Base-by-base conservation (phyloP, 2,329 filamentous ascomycete genomes). In the Cercospora sp. region DNA sequence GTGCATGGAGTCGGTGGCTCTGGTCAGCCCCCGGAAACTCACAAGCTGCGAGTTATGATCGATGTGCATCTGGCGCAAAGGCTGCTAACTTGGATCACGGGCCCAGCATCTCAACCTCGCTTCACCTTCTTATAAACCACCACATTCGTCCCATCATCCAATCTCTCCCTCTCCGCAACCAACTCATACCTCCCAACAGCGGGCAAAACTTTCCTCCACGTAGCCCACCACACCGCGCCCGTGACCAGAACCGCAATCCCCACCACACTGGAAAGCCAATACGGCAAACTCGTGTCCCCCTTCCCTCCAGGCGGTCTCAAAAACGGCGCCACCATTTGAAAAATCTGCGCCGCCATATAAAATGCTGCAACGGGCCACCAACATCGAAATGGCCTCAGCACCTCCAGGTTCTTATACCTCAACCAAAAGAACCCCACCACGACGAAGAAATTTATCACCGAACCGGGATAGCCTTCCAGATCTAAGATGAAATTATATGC, bases 401-500 rank as follows among this genome's bases (percentile, higher is more conserved):
- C 79, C 60, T 89, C 83, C 1, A 89, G 88, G 10, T 86, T 81
- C 68, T 83, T 85, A 64, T 81, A 82, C 0, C 90, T 84, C 4
- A 93, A 80, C 78, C 87, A 84, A 0, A 91, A 73, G 0, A 91
- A 79, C 0, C 89, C 89, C 7, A 83, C 71, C 0, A 86, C 85
- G 0, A 87, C 80, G 0, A 87, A 86, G 1, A 91, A 76, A 0
- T 83, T 84, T 65, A 89, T 85, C 12, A 91, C 80, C 66, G 90
- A 87, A 0, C 83, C 86, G 0, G 89, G 86, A 70, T 91, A 92
- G 0, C 87, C 89, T 73, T 91, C 89, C 0, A 92, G 86, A 55
- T 92, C 89, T 0, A 91, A 80, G 33, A 92, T 80, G 71, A 89
- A 89, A 68, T 86, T 84, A 75, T 90, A 90, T 0, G 88, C 88